A percentile compares a stretch with the other conserved stretches of the same genome.
These are phyloP conservation scores for Verticillium longisporum DNA, from an alignment of 2,329 filamentous ascomycete species.

Conservation along the genomic window DNA sequence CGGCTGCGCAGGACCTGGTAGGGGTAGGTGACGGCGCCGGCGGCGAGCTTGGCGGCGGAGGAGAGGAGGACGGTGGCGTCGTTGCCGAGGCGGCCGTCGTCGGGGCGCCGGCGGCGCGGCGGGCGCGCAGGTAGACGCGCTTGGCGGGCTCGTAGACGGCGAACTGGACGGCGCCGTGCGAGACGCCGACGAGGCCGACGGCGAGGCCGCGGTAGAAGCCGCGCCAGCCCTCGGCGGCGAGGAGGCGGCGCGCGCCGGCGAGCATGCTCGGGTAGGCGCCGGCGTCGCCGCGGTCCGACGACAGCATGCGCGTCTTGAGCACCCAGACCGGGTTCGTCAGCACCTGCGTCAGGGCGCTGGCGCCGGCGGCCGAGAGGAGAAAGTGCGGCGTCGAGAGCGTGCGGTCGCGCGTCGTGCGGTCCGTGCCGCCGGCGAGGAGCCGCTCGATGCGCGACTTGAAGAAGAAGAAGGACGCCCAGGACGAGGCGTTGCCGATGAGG, in stretches of 20 bases:
- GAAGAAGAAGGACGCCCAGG: constrained; percentile 92
- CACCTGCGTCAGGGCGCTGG: constrained; percentile 68
- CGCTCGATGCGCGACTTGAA: constrained; percentile 54
- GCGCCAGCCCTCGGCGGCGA: constrained; percentile 60
- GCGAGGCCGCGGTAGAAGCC: constrained; percentile 87
- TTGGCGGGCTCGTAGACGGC: constrained; percentile 79
- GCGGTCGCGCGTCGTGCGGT: constrained; percentile 11
- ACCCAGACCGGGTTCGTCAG: constrained; percentile 97
- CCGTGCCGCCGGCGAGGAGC: constrained; percentile 25
- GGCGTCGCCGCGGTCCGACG: constrained; percentile 64
- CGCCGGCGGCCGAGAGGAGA: constrained; percentile 66
- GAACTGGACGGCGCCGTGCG: constrained; percentile 92
- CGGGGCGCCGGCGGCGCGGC: constrained; percentile 14
- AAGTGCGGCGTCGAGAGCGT: constrained; percentile 62
- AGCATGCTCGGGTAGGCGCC: constrained; percentile 79
- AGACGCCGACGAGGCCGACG: constrained; percentile 78
- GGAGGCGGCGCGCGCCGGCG: constrained; percentile 62
- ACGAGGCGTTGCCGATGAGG: constrained; percentile 79
- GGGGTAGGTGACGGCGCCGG: constrained; percentile 86
- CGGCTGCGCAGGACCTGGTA: constrained; percentile 88
- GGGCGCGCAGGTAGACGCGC: constrained; percentile 46
- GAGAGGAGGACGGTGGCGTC: constrained; percentile 76
- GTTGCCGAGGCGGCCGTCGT: constrained; percentile 46
- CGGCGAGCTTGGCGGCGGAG: constrained; percentile 75
- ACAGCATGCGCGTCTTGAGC: constrained; percentile 94